A percentile compares a stretch with the other conserved stretches of the same genome.
phyloP scores from a whole-genome alignment of 441 rosid genomes.

The Sinapis alba region DNA sequence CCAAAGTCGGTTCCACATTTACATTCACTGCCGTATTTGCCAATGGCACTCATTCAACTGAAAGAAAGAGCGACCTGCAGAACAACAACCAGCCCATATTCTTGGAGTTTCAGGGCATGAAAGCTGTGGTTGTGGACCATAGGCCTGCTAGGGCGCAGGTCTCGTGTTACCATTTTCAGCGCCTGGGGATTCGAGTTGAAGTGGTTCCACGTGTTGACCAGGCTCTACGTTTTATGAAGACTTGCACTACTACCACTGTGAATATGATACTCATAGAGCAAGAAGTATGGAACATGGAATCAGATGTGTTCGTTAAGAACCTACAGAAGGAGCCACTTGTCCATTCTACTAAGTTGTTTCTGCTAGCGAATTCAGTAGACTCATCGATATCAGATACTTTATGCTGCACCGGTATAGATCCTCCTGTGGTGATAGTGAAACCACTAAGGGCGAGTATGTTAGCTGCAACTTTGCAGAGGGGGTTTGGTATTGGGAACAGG shows the following conservation, averaged over 20 bases:
- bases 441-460: constrained; percentile 88
- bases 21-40: constrained; percentile 82
- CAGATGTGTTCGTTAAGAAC: constrained; percentile 45
- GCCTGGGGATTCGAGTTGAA: constrained; percentile 72
- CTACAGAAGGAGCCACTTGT: too few species aligned
- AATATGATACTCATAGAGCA: constrained; percentile 76
- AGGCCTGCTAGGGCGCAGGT: constrained; percentile 71
- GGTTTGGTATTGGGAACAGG: constrained; percentile 68
- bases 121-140: constrained; percentile 71
- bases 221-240: constrained; percentile 45
- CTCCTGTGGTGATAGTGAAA: constrained; percentile 64
- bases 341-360: constrained; percentile 53
- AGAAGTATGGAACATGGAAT: constrained; percentile 77
- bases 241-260: constrained; percentile 39
- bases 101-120: constrained; percentile 67
- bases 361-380: constrained; percentile 62
- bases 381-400: constrained; percentile 24
- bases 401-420: constrained; percentile 37
- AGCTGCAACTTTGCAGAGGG: constrained; percentile 78
- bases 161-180: constrained; percentile 76
- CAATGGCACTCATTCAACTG: constrained; percentile 49
- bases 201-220: constrained; percentile 56
- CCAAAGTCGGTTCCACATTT: constrained; percentile 77
- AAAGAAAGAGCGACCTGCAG: constrained; percentile 51
- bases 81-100: constrained; percentile 47